Evolutionary conservation across 371 early-diverging fungal genomes (phyloP).

Genomic region (Nematocida homosporus): DNA sequence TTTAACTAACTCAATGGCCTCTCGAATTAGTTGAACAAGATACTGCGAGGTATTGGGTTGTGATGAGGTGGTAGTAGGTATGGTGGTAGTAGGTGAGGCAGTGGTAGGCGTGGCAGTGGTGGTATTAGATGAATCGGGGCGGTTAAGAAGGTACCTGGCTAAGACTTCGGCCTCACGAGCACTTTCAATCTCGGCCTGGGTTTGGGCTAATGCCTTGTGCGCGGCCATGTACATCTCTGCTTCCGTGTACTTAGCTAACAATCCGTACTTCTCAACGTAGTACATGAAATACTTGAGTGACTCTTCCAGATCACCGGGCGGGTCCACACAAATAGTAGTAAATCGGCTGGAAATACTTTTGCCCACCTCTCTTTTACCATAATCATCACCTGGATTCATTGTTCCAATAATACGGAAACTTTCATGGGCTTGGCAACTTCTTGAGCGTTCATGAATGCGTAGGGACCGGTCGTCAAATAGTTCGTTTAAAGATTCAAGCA

Average conservation of each 20-base stretch:
- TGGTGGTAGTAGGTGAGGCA: not conserved
- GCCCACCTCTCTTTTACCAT: slow-evolving; percentile 97
- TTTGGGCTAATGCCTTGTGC: slow-evolving; percentile 11
- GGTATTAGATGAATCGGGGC: not conserved
- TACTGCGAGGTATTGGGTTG: not conserved
- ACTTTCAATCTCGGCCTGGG: slow-evolving; percentile 6
- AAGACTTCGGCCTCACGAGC: slow-evolving; percentile 37
- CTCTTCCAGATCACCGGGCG: slow-evolving; percentile 42
- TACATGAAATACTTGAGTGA: slow-evolving; percentile 51
- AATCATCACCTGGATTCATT: slow-evolving; percentile 99
- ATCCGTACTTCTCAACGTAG: slow-evolving; percentile 44
- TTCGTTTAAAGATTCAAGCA: slow-evolving; percentile 92
- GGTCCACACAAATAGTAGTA: slow-evolving; percentile 80
- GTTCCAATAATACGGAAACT: slow-evolving; percentile 92
- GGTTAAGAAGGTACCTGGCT: slow-evolving; percentile 18
- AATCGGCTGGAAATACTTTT: slow-evolving; percentile 96
- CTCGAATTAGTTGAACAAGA: not conserved
- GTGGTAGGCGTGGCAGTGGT: not conserved
- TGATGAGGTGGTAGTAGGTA: not conserved
- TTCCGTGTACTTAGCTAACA: not conserved
- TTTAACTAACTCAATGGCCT: not conserved
- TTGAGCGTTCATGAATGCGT: slow-evolving; percentile 83
- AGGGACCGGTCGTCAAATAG: slow-evolving; percentile 81
- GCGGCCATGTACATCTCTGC: slow-evolving; percentile 6
- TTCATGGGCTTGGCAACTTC: slow-evolving; percentile 71